These are phyloP conservation scores for Takashimella tepidaria DNA, from an alignment of 1,284 basidiomycete species.

Conservation along the genomic window DNA sequence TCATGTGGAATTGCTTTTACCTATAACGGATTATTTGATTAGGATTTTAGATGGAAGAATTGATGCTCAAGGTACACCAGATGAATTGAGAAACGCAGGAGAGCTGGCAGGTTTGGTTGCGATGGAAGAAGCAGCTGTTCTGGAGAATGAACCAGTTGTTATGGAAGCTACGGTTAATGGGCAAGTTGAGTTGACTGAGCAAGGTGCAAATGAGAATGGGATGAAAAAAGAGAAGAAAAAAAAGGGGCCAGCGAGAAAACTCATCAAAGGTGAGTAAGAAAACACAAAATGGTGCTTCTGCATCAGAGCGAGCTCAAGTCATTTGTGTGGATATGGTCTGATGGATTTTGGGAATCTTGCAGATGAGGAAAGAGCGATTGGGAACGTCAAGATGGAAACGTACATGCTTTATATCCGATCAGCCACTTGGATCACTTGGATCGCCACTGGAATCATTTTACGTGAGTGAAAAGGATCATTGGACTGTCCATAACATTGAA, in stretches of 20 bases:
- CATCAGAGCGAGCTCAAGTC: neutral
- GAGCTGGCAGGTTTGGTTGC: conserved; percentile 49
- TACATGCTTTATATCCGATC: conserved; percentile 68
- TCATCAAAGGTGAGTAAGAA: conserved; percentile 32
- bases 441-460: conserved; percentile 32
- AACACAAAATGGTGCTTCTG: neutral
- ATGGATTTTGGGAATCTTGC: neutral
- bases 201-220: conserved; percentile 42
- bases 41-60: conserved; percentile 61
- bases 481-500: conserved; percentile 13
- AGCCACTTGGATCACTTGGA: conserved; percentile 44
- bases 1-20: conserved; percentile 68
- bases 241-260: conserved; percentile 40
- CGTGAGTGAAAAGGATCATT: conserved; percentile 12
- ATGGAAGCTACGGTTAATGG: conserved; percentile 51
- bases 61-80: conserved; percentile 56
- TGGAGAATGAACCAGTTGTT: conserved; percentile 18
- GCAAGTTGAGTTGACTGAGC: conserved; percentile 16
- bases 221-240: conserved; percentile 40
- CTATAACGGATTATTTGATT: conserved; percentile 58
- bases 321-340: too few relatives aligned
- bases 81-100: conserved; percentile 55
- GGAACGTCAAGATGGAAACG: conserved; percentile 70
- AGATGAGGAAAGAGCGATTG: conserved; percentile 58
- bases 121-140: conserved; percentile 41